Conservation (phyloP, 169 alveolate genomes). For the Perkinsus olseni region DNA sequence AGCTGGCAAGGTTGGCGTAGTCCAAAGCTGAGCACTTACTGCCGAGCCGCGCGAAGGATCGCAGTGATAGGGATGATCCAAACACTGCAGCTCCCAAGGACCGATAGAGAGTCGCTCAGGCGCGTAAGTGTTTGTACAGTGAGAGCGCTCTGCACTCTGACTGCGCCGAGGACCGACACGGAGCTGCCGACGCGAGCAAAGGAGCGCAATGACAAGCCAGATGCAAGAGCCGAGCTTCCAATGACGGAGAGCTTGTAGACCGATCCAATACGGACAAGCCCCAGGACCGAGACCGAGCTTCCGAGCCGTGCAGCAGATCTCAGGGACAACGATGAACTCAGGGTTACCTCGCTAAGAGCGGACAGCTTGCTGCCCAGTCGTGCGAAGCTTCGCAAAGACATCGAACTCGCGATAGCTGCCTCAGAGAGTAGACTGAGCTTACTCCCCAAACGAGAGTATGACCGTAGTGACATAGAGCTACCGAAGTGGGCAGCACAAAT, state of each 20-base stretch:
- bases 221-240: background rate
- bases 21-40: background rate
- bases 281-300: background rate
- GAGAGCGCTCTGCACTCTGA: background rate
- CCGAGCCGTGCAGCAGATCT: background rate
- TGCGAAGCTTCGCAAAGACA: background rate
- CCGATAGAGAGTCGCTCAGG: background rate
- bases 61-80: background rate
- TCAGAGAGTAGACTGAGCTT: background rate
- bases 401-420: background rate
- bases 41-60: background rate
- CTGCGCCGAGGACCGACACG: background rate
- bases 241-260: background rate
- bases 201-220: background rate
- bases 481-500: background rate
- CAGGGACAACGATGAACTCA: background rate
- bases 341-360: background rate
- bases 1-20: background rate
- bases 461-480: background rate
- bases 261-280: background rate
- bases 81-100: background rate
- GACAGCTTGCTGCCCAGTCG: background rate
- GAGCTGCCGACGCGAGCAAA: slow-evolving; percentile 1
- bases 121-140: background rate
- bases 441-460: background rate